phyloP scores from a whole-genome alignment of 2,329 filamentous ascomycete genomes.

The Polytolypa hystricis region DNA sequence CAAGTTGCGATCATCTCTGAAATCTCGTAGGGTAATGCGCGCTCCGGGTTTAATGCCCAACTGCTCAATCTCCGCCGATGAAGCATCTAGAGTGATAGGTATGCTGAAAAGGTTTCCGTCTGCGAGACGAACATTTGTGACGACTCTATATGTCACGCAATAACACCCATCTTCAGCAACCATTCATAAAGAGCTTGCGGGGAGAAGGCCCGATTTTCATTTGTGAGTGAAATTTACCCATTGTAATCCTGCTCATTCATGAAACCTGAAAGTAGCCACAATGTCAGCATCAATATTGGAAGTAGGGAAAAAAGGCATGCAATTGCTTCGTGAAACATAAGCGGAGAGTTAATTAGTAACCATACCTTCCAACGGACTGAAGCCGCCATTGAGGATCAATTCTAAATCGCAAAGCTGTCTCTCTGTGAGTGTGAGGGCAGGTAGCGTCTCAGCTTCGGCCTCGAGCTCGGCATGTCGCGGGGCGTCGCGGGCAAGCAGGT shows the following conservation, averaged over 20 bases:
- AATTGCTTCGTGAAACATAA: no score
- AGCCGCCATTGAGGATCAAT: conserved; percentile 92
- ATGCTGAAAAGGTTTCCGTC: conserved; percentile 91
- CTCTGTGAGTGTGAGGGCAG: conserved; percentile 75
- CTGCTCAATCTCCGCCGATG: conserved; percentile 61
- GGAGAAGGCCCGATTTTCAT: not conserved
- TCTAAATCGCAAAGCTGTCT: conserved; percentile 96
- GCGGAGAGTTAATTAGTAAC: no score
- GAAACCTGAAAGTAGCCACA: conserved; percentile 57
- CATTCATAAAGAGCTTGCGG: not conserved
- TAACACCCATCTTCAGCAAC: conserved; percentile 11
- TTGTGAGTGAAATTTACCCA: no score
- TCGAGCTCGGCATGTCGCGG: conserved; percentile 69
- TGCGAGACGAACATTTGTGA: conserved; percentile 73
- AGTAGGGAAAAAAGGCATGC: no score
- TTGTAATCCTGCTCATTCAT: conserved; percentile 97
- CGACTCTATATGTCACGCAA: conserved; percentile 50
- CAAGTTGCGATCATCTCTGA: conserved; percentile 90
- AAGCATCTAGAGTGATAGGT: conserved; percentile 87
- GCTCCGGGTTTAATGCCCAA: conserved; percentile 66
- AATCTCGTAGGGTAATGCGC: conserved; percentile 81
- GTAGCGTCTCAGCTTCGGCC: conserved; percentile 75
- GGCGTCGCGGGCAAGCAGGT: conserved; percentile 86
- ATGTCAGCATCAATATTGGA: conserved; percentile 9
- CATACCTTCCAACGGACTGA: conserved; percentile 91